Evolutionary conservation across 75 land plant genomes (phyloP).

Genomic region (Sequoia sempervirens): DNA sequence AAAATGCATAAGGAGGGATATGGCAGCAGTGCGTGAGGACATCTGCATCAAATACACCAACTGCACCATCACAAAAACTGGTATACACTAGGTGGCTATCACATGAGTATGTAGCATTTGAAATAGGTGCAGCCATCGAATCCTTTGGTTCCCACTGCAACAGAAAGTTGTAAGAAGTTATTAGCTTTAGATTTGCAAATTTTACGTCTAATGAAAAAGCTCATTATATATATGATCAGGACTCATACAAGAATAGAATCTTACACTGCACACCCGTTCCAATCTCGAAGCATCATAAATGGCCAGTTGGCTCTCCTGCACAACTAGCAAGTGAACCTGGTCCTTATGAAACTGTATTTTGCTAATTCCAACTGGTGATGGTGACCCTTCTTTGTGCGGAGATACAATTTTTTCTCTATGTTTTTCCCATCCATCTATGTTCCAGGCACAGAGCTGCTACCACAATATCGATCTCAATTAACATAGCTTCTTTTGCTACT

Average conservation of each 20-base stretch:
- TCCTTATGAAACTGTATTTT: constrained; percentile 56
- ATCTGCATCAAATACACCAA: constrained; percentile 59
- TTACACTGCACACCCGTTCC: constrained; percentile 41
- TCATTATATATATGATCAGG: neutral
- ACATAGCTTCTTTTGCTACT: neutral
- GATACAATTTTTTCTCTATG: constrained; percentile 36
- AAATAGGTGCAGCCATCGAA: constrained; percentile 42
- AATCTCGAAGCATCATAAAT: constrained; percentile 48
- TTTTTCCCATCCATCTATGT: constrained; percentile 70
- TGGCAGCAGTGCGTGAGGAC: constrained; percentile 37
- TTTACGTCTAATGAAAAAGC: no score
- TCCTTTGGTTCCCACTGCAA: constrained; percentile 55
- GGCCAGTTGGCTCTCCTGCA: constrained; percentile 53
- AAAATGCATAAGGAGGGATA: constrained; percentile 42
- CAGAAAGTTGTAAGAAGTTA: neutral
- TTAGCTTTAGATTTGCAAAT: neutral
- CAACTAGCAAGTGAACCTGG: constrained; percentile 42
- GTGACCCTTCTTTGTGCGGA: constrained; percentile 41
- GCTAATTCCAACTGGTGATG: constrained; percentile 33
- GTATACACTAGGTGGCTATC: constrained; percentile 53
- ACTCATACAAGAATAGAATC: constrained; percentile 1
- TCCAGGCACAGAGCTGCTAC: constrained; percentile 69
- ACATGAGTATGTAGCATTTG: constrained; percentile 60
- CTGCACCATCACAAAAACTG: constrained; percentile 57
- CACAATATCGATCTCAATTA: neutral